Conservation (phyloP, 2,329 filamentous ascomycete species). For the Verticillium zaregamsianum region DNA sequence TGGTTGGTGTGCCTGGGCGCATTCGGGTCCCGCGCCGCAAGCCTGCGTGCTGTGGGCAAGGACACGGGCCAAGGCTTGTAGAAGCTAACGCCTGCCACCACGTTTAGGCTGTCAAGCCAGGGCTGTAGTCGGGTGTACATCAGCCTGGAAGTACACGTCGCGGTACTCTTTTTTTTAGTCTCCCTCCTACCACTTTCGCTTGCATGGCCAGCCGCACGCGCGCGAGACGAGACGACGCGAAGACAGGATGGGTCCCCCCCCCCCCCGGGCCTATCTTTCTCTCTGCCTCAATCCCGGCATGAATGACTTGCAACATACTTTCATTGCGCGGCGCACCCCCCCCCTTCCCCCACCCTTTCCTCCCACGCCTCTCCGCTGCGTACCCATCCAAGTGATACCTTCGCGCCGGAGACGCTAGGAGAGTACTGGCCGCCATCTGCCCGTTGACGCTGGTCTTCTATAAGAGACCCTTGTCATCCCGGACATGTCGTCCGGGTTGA, state of each 20-base stretch:
- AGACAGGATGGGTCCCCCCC: too few relatives aligned
- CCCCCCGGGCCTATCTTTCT: not conserved
- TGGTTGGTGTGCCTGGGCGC: too few relatives aligned
- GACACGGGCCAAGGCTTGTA: not conserved
- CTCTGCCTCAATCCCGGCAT: not conserved
- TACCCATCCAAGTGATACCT: not conserved
- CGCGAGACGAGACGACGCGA: not conserved
- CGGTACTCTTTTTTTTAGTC: not conserved
- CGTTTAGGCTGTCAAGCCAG: not conserved
- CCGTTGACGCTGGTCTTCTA: constrained; percentile 1
- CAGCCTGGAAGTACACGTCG: not conserved
- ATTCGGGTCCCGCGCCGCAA: too few relatives aligned
- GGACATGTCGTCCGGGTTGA: not conserved
- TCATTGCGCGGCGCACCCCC: constrained; percentile 1
- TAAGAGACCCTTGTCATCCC: constrained; percentile 2
- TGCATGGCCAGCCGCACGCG: not conserved
- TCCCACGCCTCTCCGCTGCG: constrained; percentile 4
- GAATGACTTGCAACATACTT: not conserved
- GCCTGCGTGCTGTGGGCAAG: too few relatives aligned
- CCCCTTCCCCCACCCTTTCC: constrained; percentile 4
- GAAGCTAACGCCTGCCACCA: not conserved
- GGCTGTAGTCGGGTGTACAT: not conserved
- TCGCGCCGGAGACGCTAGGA: constrained; percentile 1
- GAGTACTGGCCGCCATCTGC: not conserved
- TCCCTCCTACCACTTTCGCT: not conserved